These are phyloP conservation scores for Boletus coccyginus DNA, from an alignment of 768 basidiomycete genomes.

Conservation along the genomic window DNA sequence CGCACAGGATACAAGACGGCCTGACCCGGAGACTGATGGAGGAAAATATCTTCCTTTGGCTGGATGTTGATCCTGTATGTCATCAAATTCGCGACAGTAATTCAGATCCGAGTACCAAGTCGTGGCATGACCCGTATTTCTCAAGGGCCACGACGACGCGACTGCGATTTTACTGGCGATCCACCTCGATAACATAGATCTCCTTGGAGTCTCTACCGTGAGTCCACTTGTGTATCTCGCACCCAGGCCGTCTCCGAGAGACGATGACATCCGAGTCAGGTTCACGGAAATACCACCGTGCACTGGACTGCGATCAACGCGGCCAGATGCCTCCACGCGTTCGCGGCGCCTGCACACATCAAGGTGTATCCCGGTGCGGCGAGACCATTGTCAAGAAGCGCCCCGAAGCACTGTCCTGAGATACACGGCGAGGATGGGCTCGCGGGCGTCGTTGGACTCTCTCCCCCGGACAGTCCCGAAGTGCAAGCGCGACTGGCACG, in stretches of 20 bases:
- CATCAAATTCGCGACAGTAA: neutral
- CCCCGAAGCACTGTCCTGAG: constrained; percentile 61
- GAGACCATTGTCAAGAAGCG: constrained; percentile 59
- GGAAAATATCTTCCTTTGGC: constrained; percentile 42
- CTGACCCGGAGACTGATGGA: neutral
- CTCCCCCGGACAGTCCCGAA: constrained; percentile 43
- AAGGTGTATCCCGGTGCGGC: constrained; percentile 68
- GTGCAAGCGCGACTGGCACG: constrained; percentile 51
- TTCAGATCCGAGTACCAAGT: neutral
- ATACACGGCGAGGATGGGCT: constrained; percentile 86
- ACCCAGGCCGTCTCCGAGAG: neutral
- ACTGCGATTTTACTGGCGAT: constrained; percentile 77
- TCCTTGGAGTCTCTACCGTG: constrained; percentile 86
- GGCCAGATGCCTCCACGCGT: constrained; percentile 72
- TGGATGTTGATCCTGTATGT: constrained; percentile 65
- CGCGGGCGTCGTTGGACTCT: constrained; percentile 80
- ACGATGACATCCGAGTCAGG: constrained; percentile 39
- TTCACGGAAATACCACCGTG: constrained; percentile 74
- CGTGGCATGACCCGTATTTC: neutral
- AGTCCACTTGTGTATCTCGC: constrained; percentile 7
- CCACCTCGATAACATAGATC: constrained; percentile 58
- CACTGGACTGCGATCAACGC: constrained; percentile 69
- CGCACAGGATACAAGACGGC: no score
- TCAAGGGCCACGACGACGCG: constrained; percentile 87
- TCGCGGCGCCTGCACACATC: constrained; percentile 56